Evolutionary conservation across 306 rosid species (phyloP), one percentile per base, ranked within the genome.

Genomic region (Rosa chinensis): DNA sequence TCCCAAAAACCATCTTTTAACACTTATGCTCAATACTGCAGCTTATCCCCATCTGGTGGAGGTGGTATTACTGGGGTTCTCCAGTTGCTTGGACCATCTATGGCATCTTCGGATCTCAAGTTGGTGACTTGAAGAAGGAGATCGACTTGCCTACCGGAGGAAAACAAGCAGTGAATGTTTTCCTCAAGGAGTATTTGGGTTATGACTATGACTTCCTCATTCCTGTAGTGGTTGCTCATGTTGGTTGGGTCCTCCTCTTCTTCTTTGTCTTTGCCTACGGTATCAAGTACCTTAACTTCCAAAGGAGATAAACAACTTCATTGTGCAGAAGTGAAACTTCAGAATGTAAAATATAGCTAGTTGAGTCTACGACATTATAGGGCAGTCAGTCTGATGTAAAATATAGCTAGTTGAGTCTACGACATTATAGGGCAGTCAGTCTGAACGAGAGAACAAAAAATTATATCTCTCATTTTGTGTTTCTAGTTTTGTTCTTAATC

Each of bases 221-320:
- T 0, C 72, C 67, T 14, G 81, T 82, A 10, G 85, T 81, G 12
- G 14, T 82, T 66, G 85, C 82, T 66, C 79, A 82, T 74, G 52
- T 77, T 44, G 85, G 85, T 43, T 82, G 85, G 85, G 85, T 82
- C 6, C 76, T 82, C 25, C 37, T 73, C 48, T 82, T 73, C 82
- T 82, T 82, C 85, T 73, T 82, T 20, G 75, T 64, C 20, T 82
- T 78, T 73, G 85, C 85, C 45, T 82, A 73, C 6, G 74, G 85
- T 43, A 82, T 82, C 76, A 78, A 78, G 79, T 82, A 43, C 82
- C 82, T 82, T 6, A 78, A 82, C 77, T 78, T 78, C 80, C 86
- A 82, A 59, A 82, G 68, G 77, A 78, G 79, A 74, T 82, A 21
- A 77, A 10, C 14, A 44, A 18, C 66, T 39, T 35, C 49, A 73